phyloP scores from a whole-genome alignment of 2,329 filamentous ascomycete genomes.

The Epichloe gansuensis region DNA sequence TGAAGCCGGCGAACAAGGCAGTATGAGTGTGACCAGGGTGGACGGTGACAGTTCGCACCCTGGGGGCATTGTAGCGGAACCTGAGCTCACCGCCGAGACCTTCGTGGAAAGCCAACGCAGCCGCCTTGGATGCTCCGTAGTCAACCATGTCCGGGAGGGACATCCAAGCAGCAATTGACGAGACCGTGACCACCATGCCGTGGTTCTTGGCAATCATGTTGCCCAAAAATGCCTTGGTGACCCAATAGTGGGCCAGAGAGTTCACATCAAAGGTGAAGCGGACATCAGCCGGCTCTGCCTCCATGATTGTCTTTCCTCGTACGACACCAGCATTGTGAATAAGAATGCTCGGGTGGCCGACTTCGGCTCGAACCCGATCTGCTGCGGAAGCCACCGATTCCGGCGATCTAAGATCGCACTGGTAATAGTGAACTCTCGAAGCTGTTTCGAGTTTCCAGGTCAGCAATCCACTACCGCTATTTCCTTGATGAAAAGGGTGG shows the following conservation, averaged over 20 bases:
- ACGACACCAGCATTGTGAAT: slow-evolving; percentile 61
- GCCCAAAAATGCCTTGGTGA: slow-evolving; percentile 55
- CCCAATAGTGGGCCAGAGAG: slow-evolving; percentile 52
- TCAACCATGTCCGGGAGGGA: slow-evolving; percentile 52
- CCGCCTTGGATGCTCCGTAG: slow-evolving; percentile 55
- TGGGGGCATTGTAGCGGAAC: slow-evolving; percentile 47
- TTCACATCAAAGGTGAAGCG: slow-evolving; percentile 62
- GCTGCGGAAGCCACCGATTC: slow-evolving; percentile 39
- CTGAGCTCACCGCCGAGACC: slow-evolving; percentile 45
- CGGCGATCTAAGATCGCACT: slow-evolving; percentile 55
- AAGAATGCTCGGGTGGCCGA: slow-evolving; percentile 55
- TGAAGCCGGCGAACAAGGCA: slow-evolving; percentile 32
- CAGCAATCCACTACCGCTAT: neutral
- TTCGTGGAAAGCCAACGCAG: slow-evolving; percentile 55
- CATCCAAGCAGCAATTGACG: slow-evolving; percentile 49
- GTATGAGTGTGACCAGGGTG: slow-evolving; percentile 35
- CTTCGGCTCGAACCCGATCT: slow-evolving; percentile 34
- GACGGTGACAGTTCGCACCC: slow-evolving; percentile 53
- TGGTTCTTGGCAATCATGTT: slow-evolving; percentile 50
- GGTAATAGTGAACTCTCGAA: slow-evolving; percentile 51
- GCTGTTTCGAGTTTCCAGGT: slow-evolving; percentile 9
- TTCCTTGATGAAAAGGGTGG: neutral
- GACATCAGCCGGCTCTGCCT: slow-evolving; percentile 42
- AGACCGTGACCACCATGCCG: slow-evolving; percentile 60
- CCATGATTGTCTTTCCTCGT: slow-evolving; percentile 48